Evolutionary conservation across 2,329 filamentous ascomycete species (phyloP).

Genomic region (Venturia asperata): DNA sequence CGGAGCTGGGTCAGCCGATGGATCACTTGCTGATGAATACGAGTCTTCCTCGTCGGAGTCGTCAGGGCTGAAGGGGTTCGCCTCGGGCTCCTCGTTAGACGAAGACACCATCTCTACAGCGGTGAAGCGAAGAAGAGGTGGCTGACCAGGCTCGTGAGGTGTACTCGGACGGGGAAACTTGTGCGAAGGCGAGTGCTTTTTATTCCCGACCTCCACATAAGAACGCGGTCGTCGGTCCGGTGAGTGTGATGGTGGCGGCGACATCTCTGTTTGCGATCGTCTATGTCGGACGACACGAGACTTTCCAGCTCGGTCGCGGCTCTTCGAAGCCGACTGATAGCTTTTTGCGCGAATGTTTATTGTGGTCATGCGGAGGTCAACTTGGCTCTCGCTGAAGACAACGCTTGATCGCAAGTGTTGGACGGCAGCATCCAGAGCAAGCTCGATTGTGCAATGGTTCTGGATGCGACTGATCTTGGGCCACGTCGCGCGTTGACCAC

Average conservation of each 20-base stretch:
- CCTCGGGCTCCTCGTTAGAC: background rate
- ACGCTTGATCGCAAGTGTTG: slow-evolving; percentile 60
- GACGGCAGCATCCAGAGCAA: slow-evolving; percentile 72
- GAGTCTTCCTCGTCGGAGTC: slow-evolving; percentile 17
- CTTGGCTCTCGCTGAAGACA: slow-evolving; percentile 60
- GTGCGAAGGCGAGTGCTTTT: slow-evolving; percentile 11
- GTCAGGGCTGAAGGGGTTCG: background rate
- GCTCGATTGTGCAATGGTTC: slow-evolving; percentile 81
- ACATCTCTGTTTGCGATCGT: background rate
- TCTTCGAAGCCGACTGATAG: background rate
- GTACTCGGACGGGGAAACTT: background rate
- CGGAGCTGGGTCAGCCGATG: slow-evolving; percentile 7
- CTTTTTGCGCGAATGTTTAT: slow-evolving; percentile 13
- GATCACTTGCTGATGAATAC: slow-evolving; percentile 15
- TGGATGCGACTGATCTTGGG: slow-evolving; percentile 78
- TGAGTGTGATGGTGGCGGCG: slow-evolving; percentile 11
- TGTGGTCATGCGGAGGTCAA: slow-evolving; percentile 30
- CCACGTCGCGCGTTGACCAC: slow-evolving; percentile 85
- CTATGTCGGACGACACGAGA: background rate
- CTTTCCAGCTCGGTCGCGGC: slow-evolving; percentile 7
- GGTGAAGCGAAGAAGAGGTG: slow-evolving; percentile 5
- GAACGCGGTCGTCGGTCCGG: slow-evolving; percentile 6
- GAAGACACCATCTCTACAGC: background rate
- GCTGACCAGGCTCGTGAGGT: slow-evolving; percentile 10
- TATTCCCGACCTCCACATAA: background rate